Base-by-base conservation (phyloP, 768 basidiomycete species). In the Russula olivacea region DNA sequence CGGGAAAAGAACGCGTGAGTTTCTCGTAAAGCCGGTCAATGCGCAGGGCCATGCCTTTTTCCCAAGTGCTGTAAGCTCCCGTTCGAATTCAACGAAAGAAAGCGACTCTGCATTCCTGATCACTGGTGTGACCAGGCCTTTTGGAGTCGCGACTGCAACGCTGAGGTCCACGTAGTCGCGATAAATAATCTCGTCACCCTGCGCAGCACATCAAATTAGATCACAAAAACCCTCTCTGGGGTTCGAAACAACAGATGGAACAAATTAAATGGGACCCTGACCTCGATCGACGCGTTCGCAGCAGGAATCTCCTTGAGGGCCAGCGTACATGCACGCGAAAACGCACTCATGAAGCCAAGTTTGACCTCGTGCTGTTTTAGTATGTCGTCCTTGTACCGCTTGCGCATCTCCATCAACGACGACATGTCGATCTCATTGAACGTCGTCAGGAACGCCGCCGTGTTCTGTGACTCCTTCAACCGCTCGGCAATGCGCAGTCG, bases 361-460 rank as follows among this genome's bases (percentile, higher is more conserved):
- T 98, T 98, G 74, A 98, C 87, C 55, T 93, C 95, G 69, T 94
- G 89, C 71, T 87, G 83, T 75, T 98, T 97, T 49, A 93, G 79
- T 43, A 98, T 79, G 49, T 83, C 79, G 66, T 97, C 94, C 80
- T 98, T 98, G 85, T 93, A 95, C 73, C 87, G 85, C 73, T 88
- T 85, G 70, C 96, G 69, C 86, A 98, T 85, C 47, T 88, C 87
- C 79, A 97, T 90, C 60, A 98, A 78, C 48, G 91, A 88, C 47
- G 93, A 94, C 96, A 99, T 98, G 79, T 98, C 96, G 72, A 99
- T 92, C 77, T 99, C 96, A 79, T 99, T 98, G 84, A 99, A 99
- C 28, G 96, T 98, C 38, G 97, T 98, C 63, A 98, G 76, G 55
- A 93, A 95, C 52, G 96, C 96, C 4, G 96, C 97, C 21, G 91